Evolutionary conservation across 345 rosid genomes (phyloP).

Genomic region (Capsella bursapastoris): DNA sequence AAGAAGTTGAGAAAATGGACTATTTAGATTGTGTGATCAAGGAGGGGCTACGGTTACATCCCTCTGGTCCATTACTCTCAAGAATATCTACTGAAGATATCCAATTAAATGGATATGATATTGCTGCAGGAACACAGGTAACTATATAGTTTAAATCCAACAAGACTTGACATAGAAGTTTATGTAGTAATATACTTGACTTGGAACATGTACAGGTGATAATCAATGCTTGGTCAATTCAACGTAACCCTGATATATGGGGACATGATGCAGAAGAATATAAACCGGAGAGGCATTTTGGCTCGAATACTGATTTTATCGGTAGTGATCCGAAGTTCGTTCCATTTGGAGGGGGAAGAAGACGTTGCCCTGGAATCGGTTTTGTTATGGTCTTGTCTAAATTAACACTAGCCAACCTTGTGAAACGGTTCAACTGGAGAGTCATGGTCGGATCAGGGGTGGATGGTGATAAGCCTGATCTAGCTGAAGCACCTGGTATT

Average conservation of each 20-base stretch:
- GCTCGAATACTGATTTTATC: background rate
- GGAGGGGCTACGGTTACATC: slow-evolving; percentile 43
- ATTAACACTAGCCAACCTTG: slow-evolving; percentile 16
- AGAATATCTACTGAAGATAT: slow-evolving; percentile 30
- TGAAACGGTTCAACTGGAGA: background rate
- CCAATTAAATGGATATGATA: slow-evolving; percentile 39
- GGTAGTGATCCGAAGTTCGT: slow-evolving; percentile 1
- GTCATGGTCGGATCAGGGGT: background rate
- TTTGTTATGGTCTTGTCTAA: background rate
- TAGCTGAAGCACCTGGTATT: background rate
- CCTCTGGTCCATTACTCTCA: slow-evolving; percentile 35
- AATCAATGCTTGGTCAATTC: slow-evolving; percentile 43
- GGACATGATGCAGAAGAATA: slow-evolving; percentile 51
- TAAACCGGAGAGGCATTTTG: slow-evolving; percentile 46
- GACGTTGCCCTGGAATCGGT: slow-evolving; percentile 13
- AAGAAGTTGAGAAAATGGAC: slow-evolving; percentile 34
- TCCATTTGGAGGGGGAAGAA: slow-evolving; percentile 27
- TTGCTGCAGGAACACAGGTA: slow-evolving; percentile 37
- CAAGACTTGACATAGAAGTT: background rate
- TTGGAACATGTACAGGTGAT: slow-evolving; percentile 6
- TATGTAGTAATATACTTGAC: background rate
- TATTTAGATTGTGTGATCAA: slow-evolving; percentile 44
- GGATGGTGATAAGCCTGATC: background rate
- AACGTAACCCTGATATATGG: slow-evolving; percentile 46
- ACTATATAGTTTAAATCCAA: too few relatives aligned